Conservation (phyloP, 2,329 filamentous ascomycete genomes). For the Pyrenophora teres region DNA sequence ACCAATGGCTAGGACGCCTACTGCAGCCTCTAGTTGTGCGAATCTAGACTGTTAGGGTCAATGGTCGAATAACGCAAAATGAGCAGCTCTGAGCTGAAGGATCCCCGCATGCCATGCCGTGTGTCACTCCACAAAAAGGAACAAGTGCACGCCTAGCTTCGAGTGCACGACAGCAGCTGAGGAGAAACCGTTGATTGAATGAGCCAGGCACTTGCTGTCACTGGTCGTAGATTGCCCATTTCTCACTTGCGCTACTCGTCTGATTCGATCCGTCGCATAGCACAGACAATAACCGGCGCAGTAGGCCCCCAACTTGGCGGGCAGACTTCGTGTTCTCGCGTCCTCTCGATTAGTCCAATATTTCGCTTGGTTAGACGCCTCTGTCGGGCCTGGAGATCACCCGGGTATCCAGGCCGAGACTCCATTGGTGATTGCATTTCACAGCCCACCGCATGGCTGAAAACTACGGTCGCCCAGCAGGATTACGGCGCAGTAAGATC, state of each 20-base stretch:
- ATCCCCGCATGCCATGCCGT: slow-evolving; percentile 25
- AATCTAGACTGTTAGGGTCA: slow-evolving; percentile 15
- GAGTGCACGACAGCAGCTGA: slow-evolving; percentile 21
- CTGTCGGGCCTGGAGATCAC: slow-evolving; percentile 22
- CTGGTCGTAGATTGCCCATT: slow-evolving; percentile 5
- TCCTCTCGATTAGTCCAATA: neutral
- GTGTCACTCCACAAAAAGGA: slow-evolving; percentile 24
- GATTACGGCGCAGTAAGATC: slow-evolving; percentile 31
- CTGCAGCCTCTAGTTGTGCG: slow-evolving; percentile 10
- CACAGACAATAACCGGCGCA: slow-evolving; percentile 10
- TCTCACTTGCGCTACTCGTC: neutral
- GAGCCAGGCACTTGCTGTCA: slow-evolving; percentile 7
- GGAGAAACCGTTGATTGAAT: slow-evolving; percentile 16
- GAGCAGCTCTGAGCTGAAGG: slow-evolving; percentile 13
- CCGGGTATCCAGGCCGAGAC: slow-evolving; percentile 16
- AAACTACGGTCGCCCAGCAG: slow-evolving; percentile 23
- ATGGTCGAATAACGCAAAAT: slow-evolving; percentile 16
- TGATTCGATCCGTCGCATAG: slow-evolving; percentile 8
- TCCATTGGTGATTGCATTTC: slow-evolving; percentile 35
- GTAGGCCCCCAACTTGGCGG: slow-evolving; percentile 13
- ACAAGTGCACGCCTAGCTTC: slow-evolving; percentile 11
- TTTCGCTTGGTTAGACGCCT: slow-evolving; percentile 16
- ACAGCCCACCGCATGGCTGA: slow-evolving; percentile 33
- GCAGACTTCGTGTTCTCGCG: slow-evolving; percentile 7
- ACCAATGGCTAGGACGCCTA: slow-evolving; percentile 3